Evolutionary conservation across 129 eudicot species (phyloP).

Genomic region (Lactuca sativa): DNA sequence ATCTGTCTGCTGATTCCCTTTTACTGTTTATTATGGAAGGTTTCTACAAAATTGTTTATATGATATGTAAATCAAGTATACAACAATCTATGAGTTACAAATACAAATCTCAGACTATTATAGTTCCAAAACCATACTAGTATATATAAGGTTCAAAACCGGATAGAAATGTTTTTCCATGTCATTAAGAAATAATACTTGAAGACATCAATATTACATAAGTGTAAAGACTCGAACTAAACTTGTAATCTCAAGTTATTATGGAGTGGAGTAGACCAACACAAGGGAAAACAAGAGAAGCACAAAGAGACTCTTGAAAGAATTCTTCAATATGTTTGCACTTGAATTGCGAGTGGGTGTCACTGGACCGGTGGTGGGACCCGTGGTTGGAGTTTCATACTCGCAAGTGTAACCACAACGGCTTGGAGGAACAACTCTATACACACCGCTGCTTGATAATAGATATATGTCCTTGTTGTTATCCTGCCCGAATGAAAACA

Average conservation of each 20-base stretch:
- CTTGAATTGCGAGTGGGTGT: constrained; percentile 39
- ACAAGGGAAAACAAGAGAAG: constrained; percentile 35
- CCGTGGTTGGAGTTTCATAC: constrained; percentile 37
- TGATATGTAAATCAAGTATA: not conserved
- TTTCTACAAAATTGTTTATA: too few species aligned
- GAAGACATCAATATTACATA: not conserved
- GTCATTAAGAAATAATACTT: not conserved
- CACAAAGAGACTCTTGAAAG: constrained; percentile 30
- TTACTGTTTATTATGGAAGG: too few species aligned
- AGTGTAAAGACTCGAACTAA: not conserved
- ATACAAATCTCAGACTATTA: too few species aligned
- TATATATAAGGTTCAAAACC: too few species aligned
- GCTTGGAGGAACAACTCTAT: constrained; percentile 74
- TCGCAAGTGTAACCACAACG: constrained; percentile 67
- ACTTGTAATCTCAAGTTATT: not conserved
- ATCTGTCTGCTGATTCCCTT: too few species aligned
- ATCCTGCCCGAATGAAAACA: constrained; percentile 78
- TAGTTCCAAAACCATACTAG: too few species aligned
- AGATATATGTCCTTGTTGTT: constrained; percentile 54
- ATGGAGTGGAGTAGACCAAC: constrained; percentile 18
- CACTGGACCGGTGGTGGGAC: constrained; percentile 24
- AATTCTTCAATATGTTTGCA: constrained; percentile 30
- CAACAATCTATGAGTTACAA: too few species aligned
- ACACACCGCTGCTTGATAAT: constrained; percentile 71
- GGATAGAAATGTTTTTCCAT: too few species aligned